phyloP scores from a whole-genome alignment of 768 basidiomycete species.

The Boletus rufocinnamomeus region DNA sequence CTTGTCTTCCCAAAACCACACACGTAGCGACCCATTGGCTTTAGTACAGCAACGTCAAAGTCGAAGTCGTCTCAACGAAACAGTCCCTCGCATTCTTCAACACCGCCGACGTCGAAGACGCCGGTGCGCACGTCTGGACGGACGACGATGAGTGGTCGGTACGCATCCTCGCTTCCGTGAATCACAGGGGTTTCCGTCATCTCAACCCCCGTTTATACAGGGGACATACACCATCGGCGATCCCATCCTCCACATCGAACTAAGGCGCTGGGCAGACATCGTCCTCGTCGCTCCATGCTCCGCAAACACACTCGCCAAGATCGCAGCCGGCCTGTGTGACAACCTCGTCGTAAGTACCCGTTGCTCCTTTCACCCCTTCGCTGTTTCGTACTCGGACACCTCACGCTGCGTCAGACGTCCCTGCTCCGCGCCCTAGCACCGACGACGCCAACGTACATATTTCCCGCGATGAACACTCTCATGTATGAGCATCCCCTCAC shows the following conservation, averaged over 20 bases:
- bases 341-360: conserved; percentile 66
- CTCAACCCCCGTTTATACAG: conserved; percentile 38
- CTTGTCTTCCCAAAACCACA: background rate
- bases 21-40: background rate
- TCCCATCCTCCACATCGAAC: conserved; percentile 95
- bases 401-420: conserved; percentile 52
- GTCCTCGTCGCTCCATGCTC: conserved; percentile 95
- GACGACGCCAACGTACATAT: conserved; percentile 83
- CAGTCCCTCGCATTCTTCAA: conserved; percentile 78
- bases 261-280: conserved; percentile 91
- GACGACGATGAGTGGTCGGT: conserved; percentile 95
- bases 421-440: conserved; percentile 84
- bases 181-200: background rate
- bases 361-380: too few relatives aligned
- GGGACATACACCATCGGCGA: conserved; percentile 76
- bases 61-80: conserved; percentile 85
- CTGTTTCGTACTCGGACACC: background rate
- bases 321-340: conserved; percentile 86
- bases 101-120: conserved; percentile 46
- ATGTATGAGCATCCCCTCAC: conserved; percentile 98
- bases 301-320: conserved; percentile 95
- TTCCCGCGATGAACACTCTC: conserved; percentile 98
- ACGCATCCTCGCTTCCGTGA: conserved; percentile 26
- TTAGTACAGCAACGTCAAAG: conserved; percentile 72
- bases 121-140: conserved; percentile 74